A percentile compares a stretch with the other conserved stretches of the same genome.
Conservation (phyloP, 2,329 filamentous ascomycete species). For the Lecanosticta acicola region DNA sequence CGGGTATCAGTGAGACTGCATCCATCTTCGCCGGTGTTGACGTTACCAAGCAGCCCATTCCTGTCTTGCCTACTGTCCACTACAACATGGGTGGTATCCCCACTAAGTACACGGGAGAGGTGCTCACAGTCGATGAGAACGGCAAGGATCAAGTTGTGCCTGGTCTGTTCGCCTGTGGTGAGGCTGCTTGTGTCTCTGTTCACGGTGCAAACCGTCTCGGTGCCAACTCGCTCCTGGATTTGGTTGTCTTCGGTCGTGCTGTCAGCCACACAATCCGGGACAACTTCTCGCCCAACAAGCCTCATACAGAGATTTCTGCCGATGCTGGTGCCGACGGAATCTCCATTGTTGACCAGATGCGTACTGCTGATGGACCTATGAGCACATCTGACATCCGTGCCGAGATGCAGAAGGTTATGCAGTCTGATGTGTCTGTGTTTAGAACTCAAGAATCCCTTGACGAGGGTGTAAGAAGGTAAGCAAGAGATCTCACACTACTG, state of each 20-base stretch:
- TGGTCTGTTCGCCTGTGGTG: constrained; percentile 91
- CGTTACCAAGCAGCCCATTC: constrained; percentile 93
- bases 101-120: constrained; percentile 94
- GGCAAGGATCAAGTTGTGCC: constrained; percentile 92
- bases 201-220: constrained; percentile 97
- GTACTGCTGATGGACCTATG: constrained; percentile 78
- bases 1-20: constrained; percentile 96
- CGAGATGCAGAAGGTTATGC: constrained; percentile 97
- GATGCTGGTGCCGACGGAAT: constrained; percentile 89
- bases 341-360: constrained; percentile 74
- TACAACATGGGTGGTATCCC: constrained; percentile 99
- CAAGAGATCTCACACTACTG: background rate
- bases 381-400: constrained; percentile 81
- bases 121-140: constrained; percentile 76
- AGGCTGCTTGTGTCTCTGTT: constrained; percentile 95
- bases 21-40: constrained; percentile 97
- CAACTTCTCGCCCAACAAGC: constrained; percentile 77
- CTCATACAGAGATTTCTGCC: constrained; percentile 71
- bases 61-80: constrained; percentile 92
- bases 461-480: constrained; percentile 71
- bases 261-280: constrained; percentile 96
- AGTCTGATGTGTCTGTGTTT: constrained; percentile 95
- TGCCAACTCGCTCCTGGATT: constrained; percentile 95
- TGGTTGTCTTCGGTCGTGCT: constrained; percentile 95
- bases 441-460: constrained; percentile 88